phyloP scores from a whole-genome alignment of 768 basidiomycete species.

The Lactarius hengduanensis region DNA sequence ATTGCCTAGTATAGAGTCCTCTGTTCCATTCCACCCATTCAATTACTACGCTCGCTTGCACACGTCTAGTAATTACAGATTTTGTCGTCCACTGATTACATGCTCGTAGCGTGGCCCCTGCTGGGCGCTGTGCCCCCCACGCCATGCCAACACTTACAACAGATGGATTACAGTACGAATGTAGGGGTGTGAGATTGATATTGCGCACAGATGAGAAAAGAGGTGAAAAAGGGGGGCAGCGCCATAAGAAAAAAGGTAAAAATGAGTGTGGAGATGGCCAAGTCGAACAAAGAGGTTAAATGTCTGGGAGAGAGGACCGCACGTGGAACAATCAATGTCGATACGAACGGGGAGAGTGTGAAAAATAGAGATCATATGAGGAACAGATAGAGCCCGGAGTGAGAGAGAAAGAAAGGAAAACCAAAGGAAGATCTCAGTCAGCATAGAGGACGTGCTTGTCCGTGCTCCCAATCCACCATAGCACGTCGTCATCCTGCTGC shows the following conservation, averaged over 20 bases:
- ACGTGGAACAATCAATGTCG: slow-evolving; percentile 12
- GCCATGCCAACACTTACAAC: slow-evolving; percentile 24
- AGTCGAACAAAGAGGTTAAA: not conserved
- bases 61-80: slow-evolving; percentile 22
- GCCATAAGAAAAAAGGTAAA: not conserved
- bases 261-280: not conserved
- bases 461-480: slow-evolving; percentile 71
- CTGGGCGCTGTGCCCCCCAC: slow-evolving; percentile 9
- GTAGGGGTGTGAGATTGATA: slow-evolving; percentile 21
- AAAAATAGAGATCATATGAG: slow-evolving; percentile 13
- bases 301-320: not conserved
- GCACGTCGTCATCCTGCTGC: slow-evolving; percentile 59
- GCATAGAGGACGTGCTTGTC: slow-evolving; percentile 86
- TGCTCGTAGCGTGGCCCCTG: slow-evolving; percentile 19
- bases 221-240: not conserved
- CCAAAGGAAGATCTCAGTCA: slow-evolving; percentile 42
- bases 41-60: slow-evolving; percentile 11
- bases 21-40: not conserved
- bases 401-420: not conserved
- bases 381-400: slow-evolving; percentile 14
- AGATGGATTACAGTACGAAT: slow-evolving; percentile 26
- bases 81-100: slow-evolving; percentile 22
- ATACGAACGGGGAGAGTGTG: not conserved
- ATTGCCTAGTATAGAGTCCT: not conserved
- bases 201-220: slow-evolving; percentile 7